Evolutionary conservation across 1,284 basidiomycete species (phyloP).

Genomic region (Tetrapyrgos nigripes): DNA sequence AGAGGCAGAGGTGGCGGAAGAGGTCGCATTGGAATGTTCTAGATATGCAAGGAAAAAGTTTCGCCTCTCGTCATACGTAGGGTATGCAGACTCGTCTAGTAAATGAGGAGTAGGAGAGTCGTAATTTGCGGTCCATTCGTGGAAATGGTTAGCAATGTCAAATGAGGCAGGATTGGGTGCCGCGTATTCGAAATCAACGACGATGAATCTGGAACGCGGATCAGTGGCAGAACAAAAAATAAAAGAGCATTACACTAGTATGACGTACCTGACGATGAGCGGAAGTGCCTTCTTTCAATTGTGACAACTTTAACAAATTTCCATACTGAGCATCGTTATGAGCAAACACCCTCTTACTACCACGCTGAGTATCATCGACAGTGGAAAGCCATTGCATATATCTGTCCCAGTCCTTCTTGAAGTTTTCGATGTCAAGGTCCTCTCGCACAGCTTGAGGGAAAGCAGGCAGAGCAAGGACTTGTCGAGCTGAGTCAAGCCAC

Average conservation of each 20-base stretch:
- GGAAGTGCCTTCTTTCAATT: conserved; percentile 57
- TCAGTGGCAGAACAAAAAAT: conserved; percentile 16
- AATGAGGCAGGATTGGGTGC: conserved; percentile 88
- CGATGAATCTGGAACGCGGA: conserved; percentile 72
- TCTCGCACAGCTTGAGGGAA: conserved; percentile 48
- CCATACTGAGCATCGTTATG: conserved; percentile 97
- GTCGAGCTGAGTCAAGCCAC: conserved; percentile 69
- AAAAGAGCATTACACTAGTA: background rate
- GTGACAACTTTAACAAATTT: conserved; percentile 81
- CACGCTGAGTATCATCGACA: conserved; percentile 59
- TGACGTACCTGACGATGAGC: conserved; percentile 71
- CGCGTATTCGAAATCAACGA: conserved; percentile 96
- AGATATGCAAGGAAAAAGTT: conserved; percentile 90
- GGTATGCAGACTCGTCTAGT: conserved; percentile 74
- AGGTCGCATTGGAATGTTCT: conserved; percentile 47
- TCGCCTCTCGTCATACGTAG: conserved; percentile 71
- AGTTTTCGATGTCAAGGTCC: conserved; percentile 67
- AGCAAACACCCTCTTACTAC: conserved; percentile 74
- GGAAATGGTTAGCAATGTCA: conserved; percentile 96
- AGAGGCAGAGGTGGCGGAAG: conserved; percentile 32
- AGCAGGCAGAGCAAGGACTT: conserved; percentile 64
- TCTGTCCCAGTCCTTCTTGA: conserved; percentile 65
- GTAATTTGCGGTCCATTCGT: conserved; percentile 95
- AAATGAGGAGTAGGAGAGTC: conserved; percentile 79
- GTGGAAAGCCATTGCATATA: conserved; percentile 76